Base-by-base conservation (phyloP, 192 early-diverging fungal genomes). In the Coemansia reversa region DNA sequence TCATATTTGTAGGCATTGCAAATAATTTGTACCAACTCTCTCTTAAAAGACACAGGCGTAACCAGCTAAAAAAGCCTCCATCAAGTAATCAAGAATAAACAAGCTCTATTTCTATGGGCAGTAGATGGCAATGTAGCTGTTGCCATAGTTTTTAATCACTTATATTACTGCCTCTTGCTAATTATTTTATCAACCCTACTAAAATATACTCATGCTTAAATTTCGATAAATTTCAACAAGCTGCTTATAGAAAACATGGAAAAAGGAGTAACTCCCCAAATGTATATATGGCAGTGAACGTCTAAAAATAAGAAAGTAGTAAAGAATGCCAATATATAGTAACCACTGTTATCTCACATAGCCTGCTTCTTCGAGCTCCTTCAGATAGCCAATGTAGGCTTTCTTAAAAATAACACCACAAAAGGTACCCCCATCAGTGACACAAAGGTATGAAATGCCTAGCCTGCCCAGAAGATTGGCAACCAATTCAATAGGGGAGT, bases 351-450 rank as follows among this genome's bases (percentile, higher is more conserved):
- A 63, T 27, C 62, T 53, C n/a, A 55, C 52, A 47, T 76, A 79
- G 7, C 83, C 72, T 33, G 85, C 69, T 50, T 89, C 83, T 47
- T 89, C 87, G 11, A 89, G 66, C 59, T 89, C 87, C 54, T 88
- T 90, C 16, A 92, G 66, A 65, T 87, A 93, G 7, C 83, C 84
- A n/a, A 95, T 72, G 16, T 94, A 71, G 19, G 85, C 72, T 67
- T 93, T 93, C 78, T 95, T 97, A 70, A 91, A 88, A 24, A 97
- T 90, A 48, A 94, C 84, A 19, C 94, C 95, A 45, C 88, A 86
- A 51, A 85, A 92, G 16, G 83, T 65, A 2, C 94, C 93, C 20
- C 87, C 82, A 52, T 91, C 79, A 7, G 86, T 86, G 9, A 97
- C 93, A 66, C 90, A 91, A 2, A 97, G 65, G 39, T 90, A 92